phyloP scores from a whole-genome alignment of 495 filamentous ascomycete species.

The Hypoxylon subgilvum region DNA sequence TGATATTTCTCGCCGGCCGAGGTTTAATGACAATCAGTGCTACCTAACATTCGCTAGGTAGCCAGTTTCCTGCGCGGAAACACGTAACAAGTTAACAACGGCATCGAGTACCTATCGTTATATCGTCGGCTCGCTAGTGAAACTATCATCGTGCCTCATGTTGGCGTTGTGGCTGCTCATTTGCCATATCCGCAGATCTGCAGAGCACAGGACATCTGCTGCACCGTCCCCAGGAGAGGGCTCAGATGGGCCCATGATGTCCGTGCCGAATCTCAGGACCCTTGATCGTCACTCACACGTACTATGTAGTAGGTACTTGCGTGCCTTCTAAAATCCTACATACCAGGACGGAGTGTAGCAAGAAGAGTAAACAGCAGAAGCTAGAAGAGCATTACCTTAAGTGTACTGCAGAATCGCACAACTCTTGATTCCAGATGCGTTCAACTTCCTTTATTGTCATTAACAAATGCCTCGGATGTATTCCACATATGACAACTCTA shows the following conservation, averaged over 20 bases:
- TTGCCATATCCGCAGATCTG: not conserved
- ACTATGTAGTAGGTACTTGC: not conserved
- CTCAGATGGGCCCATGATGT: constrained; percentile 4
- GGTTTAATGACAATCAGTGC: no score
- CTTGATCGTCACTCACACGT: constrained; percentile 19
- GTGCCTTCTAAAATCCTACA: not conserved
- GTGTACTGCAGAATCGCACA: no score
- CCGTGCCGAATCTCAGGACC: constrained; percentile 8
- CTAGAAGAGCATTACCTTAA: no score
- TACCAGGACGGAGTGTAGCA: no score
- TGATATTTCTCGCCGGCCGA: no score
- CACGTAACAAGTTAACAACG: no score
- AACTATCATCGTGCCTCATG: no score
- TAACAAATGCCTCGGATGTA: constrained; percentile 17
- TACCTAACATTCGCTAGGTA: no score
- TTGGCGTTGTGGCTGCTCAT: not conserved
- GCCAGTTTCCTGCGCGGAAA: no score
- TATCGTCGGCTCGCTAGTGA: no score
- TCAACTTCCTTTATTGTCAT: constrained; percentile 14
- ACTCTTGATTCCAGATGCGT: not conserved
- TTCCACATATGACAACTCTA: constrained; percentile 9
- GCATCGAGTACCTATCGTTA: no score
- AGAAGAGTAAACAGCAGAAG: no score
- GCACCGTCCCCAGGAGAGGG: constrained; percentile 17
- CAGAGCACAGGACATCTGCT: constrained; percentile 13